Evolutionary conservation across 1,139 yeast species (phyloP).

Genomic region (Zhuliangozyma blackwelliae): DNA sequence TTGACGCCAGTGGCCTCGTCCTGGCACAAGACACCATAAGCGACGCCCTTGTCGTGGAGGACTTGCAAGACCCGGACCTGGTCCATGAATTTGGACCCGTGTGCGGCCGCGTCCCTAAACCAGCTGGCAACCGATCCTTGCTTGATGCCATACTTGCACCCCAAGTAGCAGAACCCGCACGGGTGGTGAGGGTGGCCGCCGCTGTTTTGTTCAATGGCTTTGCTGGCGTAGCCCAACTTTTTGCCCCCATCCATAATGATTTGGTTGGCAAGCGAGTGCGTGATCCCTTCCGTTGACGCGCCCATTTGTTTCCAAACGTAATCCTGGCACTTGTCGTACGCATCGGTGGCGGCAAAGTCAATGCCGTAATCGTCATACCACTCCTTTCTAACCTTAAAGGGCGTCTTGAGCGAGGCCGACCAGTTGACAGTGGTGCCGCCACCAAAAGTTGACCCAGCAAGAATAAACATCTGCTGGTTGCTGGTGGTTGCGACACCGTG

Average conservation of each 20-base stretch:
- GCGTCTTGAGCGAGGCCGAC: constrained; percentile 56
- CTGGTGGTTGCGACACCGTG: constrained; percentile 31
- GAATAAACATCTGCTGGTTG: constrained; percentile 34
- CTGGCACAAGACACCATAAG: constrained; percentile 40
- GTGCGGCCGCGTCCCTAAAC: constrained; percentile 48
- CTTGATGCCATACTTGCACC: constrained; percentile 53
- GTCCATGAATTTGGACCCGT: constrained; percentile 48
- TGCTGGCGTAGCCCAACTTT: constrained; percentile 44
- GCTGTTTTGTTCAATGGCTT: constrained; percentile 45
- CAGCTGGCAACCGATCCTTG: constrained; percentile 52
- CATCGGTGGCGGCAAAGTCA: constrained; percentile 45
- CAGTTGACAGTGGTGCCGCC: constrained; percentile 62
- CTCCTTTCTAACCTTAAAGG: constrained; percentile 51
- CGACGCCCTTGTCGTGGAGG: constrained; percentile 39
- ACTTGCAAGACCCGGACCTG: constrained; percentile 41
- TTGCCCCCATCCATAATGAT: constrained; percentile 43
- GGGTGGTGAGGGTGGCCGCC: constrained; percentile 45
- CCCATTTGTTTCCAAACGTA: constrained; percentile 53
- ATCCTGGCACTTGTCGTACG: constrained; percentile 44
- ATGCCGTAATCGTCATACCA: constrained; percentile 49
- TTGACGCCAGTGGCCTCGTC: constrained; percentile 24
- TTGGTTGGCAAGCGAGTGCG: constrained; percentile 48
- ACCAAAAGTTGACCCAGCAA: constrained; percentile 58
- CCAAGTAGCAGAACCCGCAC: constrained; percentile 51
- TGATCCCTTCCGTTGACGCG: constrained; percentile 34